A percentile compares a stretch with the other conserved stretches of the same genome.
Evolutionary conservation across 208 protist genomes (phyloP).

Genomic region (Leishmania amazonensis): DNA sequence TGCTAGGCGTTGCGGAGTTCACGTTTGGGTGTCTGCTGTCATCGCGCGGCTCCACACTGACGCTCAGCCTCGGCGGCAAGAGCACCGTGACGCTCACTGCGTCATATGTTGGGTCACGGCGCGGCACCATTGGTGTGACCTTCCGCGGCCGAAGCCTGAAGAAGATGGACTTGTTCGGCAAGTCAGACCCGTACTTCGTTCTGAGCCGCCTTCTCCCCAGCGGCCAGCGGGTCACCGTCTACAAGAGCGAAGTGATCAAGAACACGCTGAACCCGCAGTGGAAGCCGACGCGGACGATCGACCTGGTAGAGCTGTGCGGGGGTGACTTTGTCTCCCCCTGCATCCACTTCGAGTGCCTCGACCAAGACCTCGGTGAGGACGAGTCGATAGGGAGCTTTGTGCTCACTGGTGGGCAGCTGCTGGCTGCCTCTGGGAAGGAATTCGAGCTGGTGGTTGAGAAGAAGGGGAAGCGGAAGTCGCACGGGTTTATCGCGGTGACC

Average conservation of each 20-base stretch:
- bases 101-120: slow-evolving; percentile 2
- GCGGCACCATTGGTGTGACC: slow-evolving; percentile 18
- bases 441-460: slow-evolving; percentile 27
- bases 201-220: slow-evolving; percentile 24
- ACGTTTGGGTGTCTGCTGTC: slow-evolving; percentile 35
- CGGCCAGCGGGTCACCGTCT: slow-evolving; percentile 22
- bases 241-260: slow-evolving; percentile 36
- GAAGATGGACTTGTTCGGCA: slow-evolving; percentile 48
- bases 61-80: slow-evolving; percentile 22
- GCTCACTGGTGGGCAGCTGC: slow-evolving; percentile 22
- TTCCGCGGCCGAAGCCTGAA: slow-evolving; percentile 35
- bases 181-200: slow-evolving; percentile 38
- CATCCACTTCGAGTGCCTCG: neutral
- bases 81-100: slow-evolving; percentile 35
- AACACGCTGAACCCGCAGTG: slow-evolving; percentile 44
- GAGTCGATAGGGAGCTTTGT: slow-evolving; percentile 2
- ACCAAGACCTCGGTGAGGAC: neutral
- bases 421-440: slow-evolving; percentile 13
- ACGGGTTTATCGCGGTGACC: slow-evolving; percentile 34
- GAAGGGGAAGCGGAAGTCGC: slow-evolving; percentile 36
- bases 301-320: slow-evolving; percentile 39
- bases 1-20: slow-evolving; percentile 30
- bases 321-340: neutral
- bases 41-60: slow-evolving; percentile 8
- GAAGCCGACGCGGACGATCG: slow-evolving; percentile 25